phyloP scores from a whole-genome alignment of 2,329 filamentous ascomycete genomes.

The Didymella exigua region DNA sequence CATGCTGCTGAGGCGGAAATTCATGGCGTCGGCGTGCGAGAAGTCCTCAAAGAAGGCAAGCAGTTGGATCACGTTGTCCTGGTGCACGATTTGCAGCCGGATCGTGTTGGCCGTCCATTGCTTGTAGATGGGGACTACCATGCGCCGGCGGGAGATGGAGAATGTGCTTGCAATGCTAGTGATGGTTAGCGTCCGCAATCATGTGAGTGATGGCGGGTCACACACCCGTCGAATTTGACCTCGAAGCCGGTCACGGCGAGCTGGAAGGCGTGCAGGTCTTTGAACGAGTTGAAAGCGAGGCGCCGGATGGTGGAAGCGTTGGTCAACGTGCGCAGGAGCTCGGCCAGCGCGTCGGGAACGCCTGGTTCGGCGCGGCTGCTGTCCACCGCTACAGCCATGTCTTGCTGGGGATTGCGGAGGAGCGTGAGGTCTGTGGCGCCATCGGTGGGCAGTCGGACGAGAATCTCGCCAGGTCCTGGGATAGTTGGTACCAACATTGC shows the following conservation, averaged over 20 bases:
- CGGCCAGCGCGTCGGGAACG: constrained; percentile 65
- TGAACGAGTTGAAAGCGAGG: constrained; percentile 56
- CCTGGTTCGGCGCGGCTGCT: constrained; percentile 40
- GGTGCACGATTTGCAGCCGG: constrained; percentile 78
- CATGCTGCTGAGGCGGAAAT: constrained; percentile 82
- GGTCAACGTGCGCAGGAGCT: constrained; percentile 65
- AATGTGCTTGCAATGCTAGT: constrained; percentile 68
- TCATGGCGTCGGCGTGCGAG: constrained; percentile 84
- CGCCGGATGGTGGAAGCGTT: constrained; percentile 71
- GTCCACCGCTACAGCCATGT: constrained; percentile 76
- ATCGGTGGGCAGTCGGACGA: constrained; percentile 52
- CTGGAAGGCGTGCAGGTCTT: constrained; percentile 78
- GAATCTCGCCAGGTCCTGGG: constrained; percentile 52
- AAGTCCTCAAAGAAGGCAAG: constrained; percentile 90
- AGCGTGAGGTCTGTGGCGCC: constrained; percentile 46
- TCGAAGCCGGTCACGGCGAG: constrained; percentile 78
- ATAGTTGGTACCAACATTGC: not conserved
- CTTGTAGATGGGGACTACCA: constrained; percentile 92
- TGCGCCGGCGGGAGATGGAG: constrained; percentile 80
- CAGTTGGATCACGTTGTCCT: constrained; percentile 76
- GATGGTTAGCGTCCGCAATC: not conserved
- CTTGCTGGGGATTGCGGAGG: constrained; percentile 71
- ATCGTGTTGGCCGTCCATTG: constrained; percentile 87
- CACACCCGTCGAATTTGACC: constrained; percentile 58
- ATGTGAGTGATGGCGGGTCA: not conserved